These are phyloP conservation scores for Colletotrichum sp. DNA, from an alignment of 2,329 filamentous ascomycete species.

Conservation along the genomic window DNA sequence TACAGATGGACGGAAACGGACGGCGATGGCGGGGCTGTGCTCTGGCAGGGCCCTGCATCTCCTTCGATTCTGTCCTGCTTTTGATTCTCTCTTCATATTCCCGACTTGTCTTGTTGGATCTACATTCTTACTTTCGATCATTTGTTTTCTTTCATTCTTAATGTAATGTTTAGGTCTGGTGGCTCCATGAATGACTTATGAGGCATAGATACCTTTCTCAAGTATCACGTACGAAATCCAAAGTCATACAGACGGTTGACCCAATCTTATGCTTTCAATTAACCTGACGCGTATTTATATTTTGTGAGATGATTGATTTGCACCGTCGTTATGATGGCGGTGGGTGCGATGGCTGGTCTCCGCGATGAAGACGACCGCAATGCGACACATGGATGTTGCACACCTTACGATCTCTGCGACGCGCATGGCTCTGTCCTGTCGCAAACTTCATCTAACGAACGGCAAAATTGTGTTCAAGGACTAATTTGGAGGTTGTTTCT, in stretches of 20 bases:
- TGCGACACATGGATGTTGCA: not conserved
- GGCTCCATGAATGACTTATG: slow-evolving; percentile 14
- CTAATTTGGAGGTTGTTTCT: not conserved
- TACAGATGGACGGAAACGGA: not conserved
- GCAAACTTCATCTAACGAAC: not conserved
- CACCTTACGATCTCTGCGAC: not conserved
- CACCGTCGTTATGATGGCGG: not conserved
- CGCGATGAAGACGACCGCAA: not conserved
- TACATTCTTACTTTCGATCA: not conserved
- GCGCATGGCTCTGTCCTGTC: not conserved
- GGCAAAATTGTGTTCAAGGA: not conserved
- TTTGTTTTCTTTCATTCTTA: not conserved
- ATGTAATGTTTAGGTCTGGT: slow-evolving; percentile 19
- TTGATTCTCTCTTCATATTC: slow-evolving; percentile 2
- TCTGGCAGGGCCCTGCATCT: not conserved
- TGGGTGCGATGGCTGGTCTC: not conserved
- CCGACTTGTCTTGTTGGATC: not conserved
- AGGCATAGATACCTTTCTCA: slow-evolving; percentile 10
- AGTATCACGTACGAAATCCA: not conserved
- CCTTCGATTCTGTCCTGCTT: not conserved
- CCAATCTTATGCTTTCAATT: not conserved
- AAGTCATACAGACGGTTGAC: not conserved
- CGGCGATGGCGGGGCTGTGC: not conserved
- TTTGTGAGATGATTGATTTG: not conserved
- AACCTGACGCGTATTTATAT: not conserved